phyloP scores from a whole-genome alignment of 768 basidiomycete genomes.

The Tylopilus intermedius region DNA sequence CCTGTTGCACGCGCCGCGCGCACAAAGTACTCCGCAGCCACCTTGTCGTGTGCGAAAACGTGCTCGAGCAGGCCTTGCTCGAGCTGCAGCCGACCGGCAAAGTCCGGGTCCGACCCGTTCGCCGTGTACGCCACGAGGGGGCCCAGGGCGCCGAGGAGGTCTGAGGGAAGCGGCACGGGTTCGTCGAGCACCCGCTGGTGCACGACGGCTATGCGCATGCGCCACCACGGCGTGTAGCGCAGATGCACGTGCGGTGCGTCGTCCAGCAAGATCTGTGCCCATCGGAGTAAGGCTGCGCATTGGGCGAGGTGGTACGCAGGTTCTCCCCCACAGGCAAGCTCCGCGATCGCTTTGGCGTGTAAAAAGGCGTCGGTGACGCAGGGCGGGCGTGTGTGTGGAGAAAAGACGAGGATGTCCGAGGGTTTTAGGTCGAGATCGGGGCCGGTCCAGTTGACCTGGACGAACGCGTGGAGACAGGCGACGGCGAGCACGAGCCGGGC shows the following conservation, averaged over 20 bases:
- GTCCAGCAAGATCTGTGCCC: slow-evolving; percentile 68
- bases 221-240: slow-evolving; percentile 70
- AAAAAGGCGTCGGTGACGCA: slow-evolving; percentile 46
- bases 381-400: slow-evolving; percentile 15
- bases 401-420: slow-evolving; percentile 36
- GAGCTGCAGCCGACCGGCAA: slow-evolving; percentile 62
- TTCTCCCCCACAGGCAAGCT: slow-evolving; percentile 83
- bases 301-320: slow-evolving; percentile 90
- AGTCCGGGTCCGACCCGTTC: slow-evolving; percentile 48
- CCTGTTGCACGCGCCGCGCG: slow-evolving; percentile 71
- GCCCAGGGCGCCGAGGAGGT: slow-evolving; percentile 37
- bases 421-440: slow-evolving; percentile 67
- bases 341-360: slow-evolving; percentile 61
- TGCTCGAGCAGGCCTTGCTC: slow-evolving; percentile 82
- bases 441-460: slow-evolving; percentile 96
- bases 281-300: slow-evolving; percentile 62
- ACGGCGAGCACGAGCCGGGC: slow-evolving; percentile 62
- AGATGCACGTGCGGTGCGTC: slow-evolving; percentile 43
- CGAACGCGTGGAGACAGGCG: slow-evolving; percentile 81
- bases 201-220: slow-evolving; percentile 63
- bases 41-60: slow-evolving; percentile 66
- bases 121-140: slow-evolving; percentile 36
- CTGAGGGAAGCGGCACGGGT: slow-evolving; percentile 54
- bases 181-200: slow-evolving; percentile 82
- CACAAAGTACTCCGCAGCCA: slow-evolving; percentile 73